Conservation (phyloP, 352 stramenopile species). For the Globisporangium abappressorium region DNA sequence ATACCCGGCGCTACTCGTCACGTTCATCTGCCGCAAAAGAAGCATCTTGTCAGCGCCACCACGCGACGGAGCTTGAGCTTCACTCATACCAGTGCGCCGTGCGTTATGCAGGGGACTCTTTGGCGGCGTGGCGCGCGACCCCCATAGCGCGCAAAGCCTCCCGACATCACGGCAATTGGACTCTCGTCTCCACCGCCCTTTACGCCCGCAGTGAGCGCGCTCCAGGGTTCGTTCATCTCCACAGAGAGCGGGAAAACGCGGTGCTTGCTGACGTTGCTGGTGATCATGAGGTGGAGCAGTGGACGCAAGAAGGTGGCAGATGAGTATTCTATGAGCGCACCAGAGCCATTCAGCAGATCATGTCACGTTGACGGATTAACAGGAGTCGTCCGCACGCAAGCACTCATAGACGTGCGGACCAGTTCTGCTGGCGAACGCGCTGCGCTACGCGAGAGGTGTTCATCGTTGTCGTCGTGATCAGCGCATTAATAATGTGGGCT, state of each 20-base stretch:
- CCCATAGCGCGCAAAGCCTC: constrained; percentile 12
- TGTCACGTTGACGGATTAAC: background rate
- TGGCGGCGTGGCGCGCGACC: constrained; percentile 31
- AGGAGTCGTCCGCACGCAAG: background rate
- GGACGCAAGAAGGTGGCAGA: background rate
- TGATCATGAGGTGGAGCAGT: background rate
- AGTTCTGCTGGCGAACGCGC: background rate
- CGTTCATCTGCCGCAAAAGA: constrained; percentile 56
- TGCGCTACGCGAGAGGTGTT: background rate
- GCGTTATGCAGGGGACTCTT: constrained; percentile 43
- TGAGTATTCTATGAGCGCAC: background rate
- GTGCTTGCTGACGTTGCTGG: constrained; percentile 18
- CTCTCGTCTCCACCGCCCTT: background rate
- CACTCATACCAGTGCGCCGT: background rate
- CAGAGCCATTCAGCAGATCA: background rate
- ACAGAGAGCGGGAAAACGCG: constrained; percentile 46
- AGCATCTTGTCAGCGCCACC: constrained; percentile 42
- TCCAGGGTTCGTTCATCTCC: constrained; percentile 21
- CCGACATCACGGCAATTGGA: background rate
- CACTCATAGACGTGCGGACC: background rate
- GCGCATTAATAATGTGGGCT: background rate
- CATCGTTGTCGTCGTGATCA: background rate
- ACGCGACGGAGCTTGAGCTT: background rate
- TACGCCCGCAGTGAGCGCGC: background rate
- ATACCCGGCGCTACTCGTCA: constrained; percentile 19